phyloP scores from a whole-genome alignment of 345 rosid species.

The Acer saccharum region DNA sequence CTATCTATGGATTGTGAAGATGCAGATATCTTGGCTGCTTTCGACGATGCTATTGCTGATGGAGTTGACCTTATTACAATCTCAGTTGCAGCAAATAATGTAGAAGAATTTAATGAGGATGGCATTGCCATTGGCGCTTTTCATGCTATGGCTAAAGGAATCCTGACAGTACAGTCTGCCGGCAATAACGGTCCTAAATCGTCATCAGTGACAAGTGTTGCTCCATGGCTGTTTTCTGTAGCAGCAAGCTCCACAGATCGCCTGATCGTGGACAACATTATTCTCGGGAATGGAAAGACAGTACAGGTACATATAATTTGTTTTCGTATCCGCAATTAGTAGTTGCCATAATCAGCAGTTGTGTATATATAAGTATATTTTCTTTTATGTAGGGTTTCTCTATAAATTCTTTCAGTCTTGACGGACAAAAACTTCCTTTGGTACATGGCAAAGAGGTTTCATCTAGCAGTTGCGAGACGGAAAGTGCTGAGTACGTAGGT shows the following conservation, averaged over 20 bases:
- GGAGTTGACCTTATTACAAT: conserved; percentile 39
- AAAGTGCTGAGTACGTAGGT: neutral
- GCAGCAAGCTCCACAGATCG: conserved; percentile 58
- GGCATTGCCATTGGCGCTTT: conserved; percentile 32
- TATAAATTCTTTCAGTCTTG: conserved; percentile 32
- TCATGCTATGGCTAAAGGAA: conserved; percentile 33
- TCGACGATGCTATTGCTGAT: conserved; percentile 43
- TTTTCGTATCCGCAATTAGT: too few relatives aligned
- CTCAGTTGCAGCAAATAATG: neutral
- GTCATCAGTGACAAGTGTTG: neutral
- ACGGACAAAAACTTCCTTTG: conserved; percentile 33
- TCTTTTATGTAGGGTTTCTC: conserved; percentile 29
- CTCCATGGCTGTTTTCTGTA: conserved; percentile 54
- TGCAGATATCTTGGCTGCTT: conserved; percentile 34
- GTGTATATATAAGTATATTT: neutral
- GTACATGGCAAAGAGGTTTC: conserved; percentile 24
- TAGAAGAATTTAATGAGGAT: conserved; percentile 7
- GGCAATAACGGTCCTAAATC: conserved; percentile 28
- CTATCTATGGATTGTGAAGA: neutral
- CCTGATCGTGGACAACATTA: conserved; percentile 30
- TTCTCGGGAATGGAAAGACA: conserved; percentile 42
- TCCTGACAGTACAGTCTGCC: conserved; percentile 36
- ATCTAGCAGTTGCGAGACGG: too few relatives aligned
- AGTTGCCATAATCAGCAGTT: neutral
- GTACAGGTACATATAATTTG: conserved; percentile 33